phyloP scores from a whole-genome alignment of 345 rosid genomes.

The Passiflora organensis region DNA sequence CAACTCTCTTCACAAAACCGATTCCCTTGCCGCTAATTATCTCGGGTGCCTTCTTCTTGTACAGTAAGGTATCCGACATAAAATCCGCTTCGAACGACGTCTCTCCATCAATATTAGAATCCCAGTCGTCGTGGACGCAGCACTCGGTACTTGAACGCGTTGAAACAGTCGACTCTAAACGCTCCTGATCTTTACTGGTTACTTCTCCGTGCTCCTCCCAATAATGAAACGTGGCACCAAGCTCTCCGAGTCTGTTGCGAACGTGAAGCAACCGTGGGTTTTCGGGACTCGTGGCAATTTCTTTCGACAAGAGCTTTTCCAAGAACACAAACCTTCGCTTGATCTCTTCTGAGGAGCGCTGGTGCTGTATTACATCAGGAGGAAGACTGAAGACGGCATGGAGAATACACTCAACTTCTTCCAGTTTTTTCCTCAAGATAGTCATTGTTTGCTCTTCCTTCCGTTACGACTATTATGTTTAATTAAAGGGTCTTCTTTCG shows the following conservation, averaged over 20 bases:
- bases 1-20: neutral
- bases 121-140: too few species aligned
- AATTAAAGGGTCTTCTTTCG: too few species aligned
- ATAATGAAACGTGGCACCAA: slow-evolving; percentile 21
- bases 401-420: slow-evolving; percentile 33
- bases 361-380: slow-evolving; percentile 1
- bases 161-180: neutral
- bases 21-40: slow-evolving; percentile 2
- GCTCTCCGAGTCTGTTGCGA: slow-evolving; percentile 18
- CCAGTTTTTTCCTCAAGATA: slow-evolving; percentile 39
- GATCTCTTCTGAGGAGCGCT: slow-evolving; percentile 21
- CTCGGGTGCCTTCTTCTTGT: too few species aligned
- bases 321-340: slow-evolving; percentile 35
- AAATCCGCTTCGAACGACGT: too few species aligned
- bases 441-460: too few species aligned
- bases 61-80: too few species aligned
- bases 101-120: neutral
- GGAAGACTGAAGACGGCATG: slow-evolving; percentile 16
- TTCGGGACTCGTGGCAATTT: slow-evolving; percentile 28
- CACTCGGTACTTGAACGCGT: too few species aligned
- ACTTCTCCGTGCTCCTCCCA: slow-evolving; percentile 15
- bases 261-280: slow-evolving; percentile 28
- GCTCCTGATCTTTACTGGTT: neutral
- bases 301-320: slow-evolving; percentile 36
- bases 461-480: too few species aligned